Evolutionary conservation across 257 asterid genomes (phyloP).

Genomic region (Linaria vulgaris): DNA sequence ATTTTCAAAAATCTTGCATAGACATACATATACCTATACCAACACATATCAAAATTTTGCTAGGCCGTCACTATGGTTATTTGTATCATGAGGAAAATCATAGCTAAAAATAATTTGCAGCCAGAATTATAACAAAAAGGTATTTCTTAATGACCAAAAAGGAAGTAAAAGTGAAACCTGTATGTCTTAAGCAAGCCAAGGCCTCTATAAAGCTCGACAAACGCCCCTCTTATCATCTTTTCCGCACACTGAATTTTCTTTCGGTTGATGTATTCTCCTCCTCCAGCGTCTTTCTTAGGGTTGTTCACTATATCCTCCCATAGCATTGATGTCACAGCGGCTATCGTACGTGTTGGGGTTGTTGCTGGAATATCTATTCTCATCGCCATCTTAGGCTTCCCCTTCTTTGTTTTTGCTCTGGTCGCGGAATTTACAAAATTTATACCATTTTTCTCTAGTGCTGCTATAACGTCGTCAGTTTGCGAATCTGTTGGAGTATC

Average conservation of each 20-base stretch:
- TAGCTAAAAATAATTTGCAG: too few species aligned
- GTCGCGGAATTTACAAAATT: conserved; percentile 56
- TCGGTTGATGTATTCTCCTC: conserved; percentile 54
- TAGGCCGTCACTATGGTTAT: too few species aligned
- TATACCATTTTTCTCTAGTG: conserved; percentile 67
- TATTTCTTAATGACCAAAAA: too few species aligned
- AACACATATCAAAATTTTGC: too few species aligned
- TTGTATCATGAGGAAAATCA: too few species aligned
- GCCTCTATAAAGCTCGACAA: conserved; percentile 89
- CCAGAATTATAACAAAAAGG: too few species aligned
- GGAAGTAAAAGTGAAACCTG: conserved; percentile 42
- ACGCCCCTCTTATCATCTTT: conserved; percentile 90
- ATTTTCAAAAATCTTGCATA: too few species aligned
- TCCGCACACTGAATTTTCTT: conserved; percentile 85
- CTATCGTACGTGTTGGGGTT: conserved; percentile 71
- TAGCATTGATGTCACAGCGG: conserved; percentile 74
- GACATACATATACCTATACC: too few species aligned
- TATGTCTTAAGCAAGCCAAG: conserved; percentile 77
- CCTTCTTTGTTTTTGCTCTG: conserved; percentile 43
- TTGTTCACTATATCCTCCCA: conserved; percentile 80
- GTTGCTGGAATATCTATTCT: conserved; percentile 86
- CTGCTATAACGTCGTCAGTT: conserved; percentile 56
- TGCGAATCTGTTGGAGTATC: conserved; percentile 43
- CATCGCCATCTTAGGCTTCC: conserved; percentile 61
- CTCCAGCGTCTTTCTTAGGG: conserved; percentile 55